A percentile compares a stretch with the other conserved stretches of the same genome.
These are phyloP conservation scores for Magnaporthales sp. DNA, from an alignment of 2,329 filamentous ascomycete species.

Conservation along the genomic window DNA sequence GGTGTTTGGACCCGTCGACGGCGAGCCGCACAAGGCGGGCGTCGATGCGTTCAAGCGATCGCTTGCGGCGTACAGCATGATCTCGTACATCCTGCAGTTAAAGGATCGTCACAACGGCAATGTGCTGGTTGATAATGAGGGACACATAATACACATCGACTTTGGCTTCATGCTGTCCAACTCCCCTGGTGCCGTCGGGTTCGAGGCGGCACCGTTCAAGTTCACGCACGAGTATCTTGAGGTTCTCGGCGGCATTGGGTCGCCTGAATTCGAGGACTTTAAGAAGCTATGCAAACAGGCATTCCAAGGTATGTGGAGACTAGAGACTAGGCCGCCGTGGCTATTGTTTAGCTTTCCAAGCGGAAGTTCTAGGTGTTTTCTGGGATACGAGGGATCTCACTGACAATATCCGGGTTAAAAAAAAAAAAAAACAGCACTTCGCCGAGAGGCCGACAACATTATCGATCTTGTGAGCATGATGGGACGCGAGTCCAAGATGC, in stretches of 20 bases:
- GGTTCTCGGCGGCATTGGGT: slow-evolving; percentile 65
- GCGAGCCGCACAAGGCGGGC: slow-evolving; percentile 60
- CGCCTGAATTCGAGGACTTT: slow-evolving; percentile 64
- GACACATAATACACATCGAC: slow-evolving; percentile 82
- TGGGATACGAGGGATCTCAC: not conserved
- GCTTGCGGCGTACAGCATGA: slow-evolving; percentile 78
- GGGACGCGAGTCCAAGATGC: slow-evolving; percentile 77
- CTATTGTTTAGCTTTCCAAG: not conserved
- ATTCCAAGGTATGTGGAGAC: slow-evolving; percentile 55
- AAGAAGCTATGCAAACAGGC: slow-evolving; percentile 74
- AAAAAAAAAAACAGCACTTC: slow-evolving; percentile 39
- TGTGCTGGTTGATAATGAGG: slow-evolving; percentile 75
- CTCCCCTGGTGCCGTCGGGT: slow-evolving; percentile 74
- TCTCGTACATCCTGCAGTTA: slow-evolving; percentile 74
- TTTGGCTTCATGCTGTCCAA: slow-evolving; percentile 89
- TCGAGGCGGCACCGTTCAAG: slow-evolving; percentile 82
- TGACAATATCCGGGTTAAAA: slow-evolving; percentile 6
- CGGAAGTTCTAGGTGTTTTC: too few relatives aligned
- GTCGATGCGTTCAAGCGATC: slow-evolving; percentile 73
- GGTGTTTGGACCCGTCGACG: slow-evolving; percentile 67
- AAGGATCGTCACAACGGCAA: slow-evolving; percentile 86
- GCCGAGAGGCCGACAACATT: slow-evolving; percentile 70
- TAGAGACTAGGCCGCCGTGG: slow-evolving; percentile 3
- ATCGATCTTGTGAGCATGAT: slow-evolving; percentile 79
- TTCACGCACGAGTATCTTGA: slow-evolving; percentile 77